Conservation (phyloP, 306 rosid species). For the Heteromeles arbutifolia region DNA sequence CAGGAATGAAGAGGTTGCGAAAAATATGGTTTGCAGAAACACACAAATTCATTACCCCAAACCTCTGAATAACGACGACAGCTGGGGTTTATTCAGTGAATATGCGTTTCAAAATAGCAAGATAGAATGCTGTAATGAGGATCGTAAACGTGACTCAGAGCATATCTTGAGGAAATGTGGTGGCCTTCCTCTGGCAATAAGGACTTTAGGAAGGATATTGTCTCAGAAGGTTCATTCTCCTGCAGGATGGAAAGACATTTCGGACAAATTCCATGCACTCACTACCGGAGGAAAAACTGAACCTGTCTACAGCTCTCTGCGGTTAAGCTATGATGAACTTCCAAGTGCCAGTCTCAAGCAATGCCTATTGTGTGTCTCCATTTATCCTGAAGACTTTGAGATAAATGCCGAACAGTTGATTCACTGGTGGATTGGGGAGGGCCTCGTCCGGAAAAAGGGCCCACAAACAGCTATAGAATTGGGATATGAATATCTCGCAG, state of each 20-base stretch:
- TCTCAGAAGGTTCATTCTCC: neutral
- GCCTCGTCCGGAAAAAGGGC: neutral
- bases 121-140: neutral
- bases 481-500: neutral
- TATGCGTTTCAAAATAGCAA: neutral
- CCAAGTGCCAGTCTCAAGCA: neutral
- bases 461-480: neutral
- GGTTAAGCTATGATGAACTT: neutral
- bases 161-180: slow-evolving; percentile 1
- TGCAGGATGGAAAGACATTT: neutral
- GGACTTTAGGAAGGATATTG: slow-evolving; percentile 2
- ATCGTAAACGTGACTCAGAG: too few species aligned
- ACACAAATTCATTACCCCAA: too few species aligned
- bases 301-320: neutral
- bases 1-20: neutral
- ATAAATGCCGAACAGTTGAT: slow-evolving; percentile 12
- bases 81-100: too few species aligned
- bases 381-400: slow-evolving; percentile 7
- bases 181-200: neutral
- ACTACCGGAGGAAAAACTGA: neutral
- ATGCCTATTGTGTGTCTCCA: too few species aligned
- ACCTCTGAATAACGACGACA: too few species aligned
- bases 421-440: slow-evolving; percentile 24
- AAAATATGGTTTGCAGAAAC: too few species aligned
- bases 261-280: neutral